Evolutionary conservation across 2,329 filamentous ascomycete genomes (phyloP).

Genomic region (Stachybotrys chlorohalonatus): DNA sequence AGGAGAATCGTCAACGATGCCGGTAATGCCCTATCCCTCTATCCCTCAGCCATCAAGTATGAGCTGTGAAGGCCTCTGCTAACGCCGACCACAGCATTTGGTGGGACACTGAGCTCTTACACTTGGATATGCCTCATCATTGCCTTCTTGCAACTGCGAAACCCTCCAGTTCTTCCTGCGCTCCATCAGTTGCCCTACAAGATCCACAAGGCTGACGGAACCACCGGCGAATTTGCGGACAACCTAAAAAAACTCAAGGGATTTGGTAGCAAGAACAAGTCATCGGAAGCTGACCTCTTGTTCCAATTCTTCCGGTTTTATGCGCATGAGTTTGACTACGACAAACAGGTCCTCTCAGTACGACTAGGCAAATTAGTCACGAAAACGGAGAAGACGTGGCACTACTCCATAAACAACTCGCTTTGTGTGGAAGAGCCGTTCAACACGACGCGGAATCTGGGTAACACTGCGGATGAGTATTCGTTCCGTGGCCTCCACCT

Average conservation of each 20-base stretch:
- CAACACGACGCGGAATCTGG: slow-evolving; percentile 79
- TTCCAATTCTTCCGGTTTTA: slow-evolving; percentile 96
- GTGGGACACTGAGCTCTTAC: slow-evolving; percentile 92
- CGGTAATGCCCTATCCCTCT: slow-evolving; percentile 43
- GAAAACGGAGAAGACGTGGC: slow-evolving; percentile 84
- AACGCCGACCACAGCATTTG: slow-evolving; percentile 54
- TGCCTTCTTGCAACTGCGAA: slow-evolving; percentile 83
- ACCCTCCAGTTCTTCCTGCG: slow-evolving; percentile 75
- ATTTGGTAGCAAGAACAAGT: slow-evolving; percentile 72
- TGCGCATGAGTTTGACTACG: slow-evolving; percentile 86
- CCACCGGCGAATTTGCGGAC: slow-evolving; percentile 74
- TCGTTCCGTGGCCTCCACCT: slow-evolving; percentile 86
- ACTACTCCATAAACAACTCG: slow-evolving; percentile 67
- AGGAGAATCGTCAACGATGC: slow-evolving; percentile 90
- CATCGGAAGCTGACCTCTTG: slow-evolving; percentile 74
- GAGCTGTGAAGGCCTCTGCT: slow-evolving; percentile 4
- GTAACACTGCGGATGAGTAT: slow-evolving; percentile 92
- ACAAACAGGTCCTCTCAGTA: slow-evolving; percentile 75
- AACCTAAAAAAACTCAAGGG: slow-evolving; percentile 66
- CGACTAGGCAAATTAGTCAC: slow-evolving; percentile 69
- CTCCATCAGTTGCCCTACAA: slow-evolving; percentile 59
- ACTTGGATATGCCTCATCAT: slow-evolving; percentile 99
- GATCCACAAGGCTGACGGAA: slow-evolving; percentile 49
- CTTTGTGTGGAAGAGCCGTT: slow-evolving; percentile 97
- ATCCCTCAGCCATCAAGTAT: not conserved